Evolutionary conservation across 2,329 filamentous ascomycete genomes (phyloP).

Genomic region (Neocucurbitaria cava): DNA sequence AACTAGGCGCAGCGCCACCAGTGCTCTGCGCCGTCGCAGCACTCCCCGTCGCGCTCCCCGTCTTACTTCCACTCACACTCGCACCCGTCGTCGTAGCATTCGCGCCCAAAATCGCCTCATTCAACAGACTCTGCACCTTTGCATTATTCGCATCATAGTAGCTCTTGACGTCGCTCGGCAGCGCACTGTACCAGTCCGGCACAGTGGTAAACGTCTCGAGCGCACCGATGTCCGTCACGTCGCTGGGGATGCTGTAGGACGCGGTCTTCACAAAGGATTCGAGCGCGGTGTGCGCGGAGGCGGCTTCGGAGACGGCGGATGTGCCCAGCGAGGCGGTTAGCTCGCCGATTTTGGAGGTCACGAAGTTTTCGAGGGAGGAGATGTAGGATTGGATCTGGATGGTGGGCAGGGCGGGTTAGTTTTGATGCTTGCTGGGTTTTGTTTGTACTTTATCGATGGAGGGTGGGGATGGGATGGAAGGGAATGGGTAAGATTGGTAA

Average conservation of each 20-base stretch:
- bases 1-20: neutral
- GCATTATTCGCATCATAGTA: constrained; percentile 31
- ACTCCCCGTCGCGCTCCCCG: constrained; percentile 9
- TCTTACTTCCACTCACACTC: constrained; percentile 3
- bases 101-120: constrained; percentile 16
- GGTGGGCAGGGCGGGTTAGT: too few relatives aligned
- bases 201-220: constrained; percentile 23
- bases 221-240: constrained; percentile 19
- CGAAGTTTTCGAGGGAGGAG: constrained; percentile 17
- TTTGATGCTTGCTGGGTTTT: neutral
- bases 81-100: constrained; percentile 10
- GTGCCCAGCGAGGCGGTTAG: constrained; percentile 18
- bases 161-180: constrained; percentile 31
- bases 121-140: constrained; percentile 21
- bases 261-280: constrained; percentile 31
- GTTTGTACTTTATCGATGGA: neutral
- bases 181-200: constrained; percentile 31
- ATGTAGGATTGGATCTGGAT: constrained; percentile 18
- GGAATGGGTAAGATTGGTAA: too few relatives aligned
- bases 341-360: constrained; percentile 17
- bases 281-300: constrained; percentile 25
- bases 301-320: constrained; percentile 16
- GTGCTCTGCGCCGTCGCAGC: neutral
- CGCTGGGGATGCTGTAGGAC: constrained; percentile 19
- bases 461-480: neutral